Evolutionary conservation across 2,329 filamentous ascomycete genomes (phyloP).

Genomic region (Fusarium staphyleae): DNA sequence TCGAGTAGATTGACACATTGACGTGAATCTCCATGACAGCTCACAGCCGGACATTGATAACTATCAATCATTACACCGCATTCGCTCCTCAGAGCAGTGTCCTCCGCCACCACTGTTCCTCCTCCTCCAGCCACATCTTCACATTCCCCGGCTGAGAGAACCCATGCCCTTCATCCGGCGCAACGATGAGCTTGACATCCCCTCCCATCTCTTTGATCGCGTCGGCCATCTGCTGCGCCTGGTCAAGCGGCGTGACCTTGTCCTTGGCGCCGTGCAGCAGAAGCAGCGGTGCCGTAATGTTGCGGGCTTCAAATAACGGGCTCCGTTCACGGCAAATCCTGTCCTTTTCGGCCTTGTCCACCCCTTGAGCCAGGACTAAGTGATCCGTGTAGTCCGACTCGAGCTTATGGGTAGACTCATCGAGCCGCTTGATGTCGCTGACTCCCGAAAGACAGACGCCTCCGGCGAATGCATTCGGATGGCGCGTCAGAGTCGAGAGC

Average conservation of each 20-base stretch:
- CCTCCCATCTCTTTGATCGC: constrained; percentile 52
- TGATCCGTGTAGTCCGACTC: constrained; percentile 60
- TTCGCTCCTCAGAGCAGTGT: constrained; percentile 42
- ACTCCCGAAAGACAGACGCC: constrained; percentile 60
- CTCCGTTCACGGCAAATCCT: constrained; percentile 55
- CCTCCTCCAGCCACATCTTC: constrained; percentile 51
- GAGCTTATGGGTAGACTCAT: constrained; percentile 61
- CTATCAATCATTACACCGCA: too few species aligned
- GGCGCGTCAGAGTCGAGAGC: constrained; percentile 55
- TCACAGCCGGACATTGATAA: too few species aligned
- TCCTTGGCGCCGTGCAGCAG: constrained; percentile 65
- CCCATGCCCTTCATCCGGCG: constrained; percentile 59
- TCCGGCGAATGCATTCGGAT: constrained; percentile 56
- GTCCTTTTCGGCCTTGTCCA: constrained; percentile 49
- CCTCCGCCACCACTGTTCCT: constrained; percentile 57
- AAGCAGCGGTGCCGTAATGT: constrained; percentile 58
- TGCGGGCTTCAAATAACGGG: constrained; percentile 56
- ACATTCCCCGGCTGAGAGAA: constrained; percentile 52
- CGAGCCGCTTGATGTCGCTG: constrained; percentile 56
- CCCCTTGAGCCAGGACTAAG: constrained; percentile 50
- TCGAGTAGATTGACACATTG: too few species aligned
- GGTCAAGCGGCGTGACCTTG: constrained; percentile 64
- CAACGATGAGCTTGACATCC: constrained; percentile 56
- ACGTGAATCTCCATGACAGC: too few species aligned
- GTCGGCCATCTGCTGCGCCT: constrained; percentile 60